A percentile compares a stretch with the other conserved stretches of the same genome.
phyloP scores from a whole-genome alignment of 2,329 filamentous ascomycete genomes.

The Lecanicillium sp. region DNA sequence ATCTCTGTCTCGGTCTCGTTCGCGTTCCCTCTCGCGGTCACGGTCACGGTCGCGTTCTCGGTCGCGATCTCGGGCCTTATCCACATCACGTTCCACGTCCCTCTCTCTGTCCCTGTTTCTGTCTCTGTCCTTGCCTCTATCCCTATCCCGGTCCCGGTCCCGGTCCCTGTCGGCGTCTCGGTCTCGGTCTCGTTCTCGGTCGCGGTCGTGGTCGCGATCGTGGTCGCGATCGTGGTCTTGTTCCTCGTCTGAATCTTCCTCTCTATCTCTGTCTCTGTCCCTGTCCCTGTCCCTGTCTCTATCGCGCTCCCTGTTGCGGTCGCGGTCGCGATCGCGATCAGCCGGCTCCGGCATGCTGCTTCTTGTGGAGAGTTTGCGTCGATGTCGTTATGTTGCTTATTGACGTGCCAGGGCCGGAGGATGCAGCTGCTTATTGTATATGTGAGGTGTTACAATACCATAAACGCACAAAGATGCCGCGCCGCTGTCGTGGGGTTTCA shows the following conservation, averaged over 20 bases:
- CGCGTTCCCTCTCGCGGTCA: no score
- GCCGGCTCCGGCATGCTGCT: slow-evolving; percentile 3
- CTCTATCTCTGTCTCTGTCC: slow-evolving; percentile 4
- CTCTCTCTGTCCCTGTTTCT: slow-evolving; percentile 12
- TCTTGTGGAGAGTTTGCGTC: not conserved
- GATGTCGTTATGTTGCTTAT: not conserved
- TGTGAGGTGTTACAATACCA: no score
- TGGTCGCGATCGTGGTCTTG: slow-evolving; percentile 7
- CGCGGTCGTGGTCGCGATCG: slow-evolving; percentile 9
- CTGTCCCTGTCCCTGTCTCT: not conserved
- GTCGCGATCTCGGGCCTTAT: slow-evolving; percentile 12
- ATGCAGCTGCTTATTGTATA: no score
- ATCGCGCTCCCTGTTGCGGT: slow-evolving; percentile 4
- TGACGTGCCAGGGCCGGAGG: no score
- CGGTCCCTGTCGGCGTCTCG: slow-evolving; percentile 9
- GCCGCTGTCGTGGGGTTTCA: no score
- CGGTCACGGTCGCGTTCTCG: slow-evolving; percentile 19
- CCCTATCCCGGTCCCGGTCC: slow-evolving; percentile 7
- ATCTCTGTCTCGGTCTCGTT: slow-evolving; percentile 10
- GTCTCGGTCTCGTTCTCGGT: slow-evolving; percentile 7
- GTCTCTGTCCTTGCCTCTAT: slow-evolving; percentile 14
- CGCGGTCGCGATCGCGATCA: slow-evolving; percentile 10
- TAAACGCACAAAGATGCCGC: no score
- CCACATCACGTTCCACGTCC: slow-evolving; percentile 10
- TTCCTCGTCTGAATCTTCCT: slow-evolving; percentile 2